These are phyloP conservation scores for Brassica carinata DNA, from an alignment of 345 rosid species.

Conservation along the genomic window DNA sequence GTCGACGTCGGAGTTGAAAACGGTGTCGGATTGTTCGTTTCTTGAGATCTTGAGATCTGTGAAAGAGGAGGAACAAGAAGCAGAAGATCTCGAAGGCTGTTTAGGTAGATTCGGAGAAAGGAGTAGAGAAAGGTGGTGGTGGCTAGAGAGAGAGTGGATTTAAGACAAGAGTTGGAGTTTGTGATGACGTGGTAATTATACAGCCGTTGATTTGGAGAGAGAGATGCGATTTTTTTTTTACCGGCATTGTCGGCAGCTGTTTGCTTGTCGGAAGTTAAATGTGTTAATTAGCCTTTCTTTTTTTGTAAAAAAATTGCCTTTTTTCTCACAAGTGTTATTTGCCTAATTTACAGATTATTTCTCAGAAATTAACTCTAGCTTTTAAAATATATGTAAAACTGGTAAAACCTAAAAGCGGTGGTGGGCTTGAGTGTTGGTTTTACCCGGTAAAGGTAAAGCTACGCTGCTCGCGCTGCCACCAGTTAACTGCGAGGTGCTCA, in stretches of 20 bases:
- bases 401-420: too few species aligned
- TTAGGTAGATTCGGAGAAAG: conserved; percentile 13
- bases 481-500: conserved; percentile 59
- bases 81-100: not conserved
- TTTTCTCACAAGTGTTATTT: too few species aligned
- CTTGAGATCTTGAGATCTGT: conserved; percentile 28
- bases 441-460: conserved; percentile 60
- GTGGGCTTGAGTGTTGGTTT: conserved; percentile 58
- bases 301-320: too few species aligned
- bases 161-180: conserved; percentile 23
- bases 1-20: conserved; percentile 15
- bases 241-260: conserved; percentile 26
- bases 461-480: conserved; percentile 93
- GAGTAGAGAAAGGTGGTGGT: conserved; percentile 23
- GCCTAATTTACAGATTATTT: too few species aligned
- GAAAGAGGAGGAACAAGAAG: conserved; percentile 4
- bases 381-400: too few species aligned
- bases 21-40: not conserved
- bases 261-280: conserved; percentile 33
- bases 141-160: conserved; percentile 15
- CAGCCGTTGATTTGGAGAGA: conserved; percentile 25
- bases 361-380: too few species aligned
- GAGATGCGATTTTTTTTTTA: conserved; percentile 10
- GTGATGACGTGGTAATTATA: not conserved
- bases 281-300: too few species aligned